Percentiles rank a stretch among this genome's conserved stretches.
These are phyloP conservation scores for Tuber magnatum DNA, from an alignment of 495 filamentous ascomycete genomes.

Conservation along the genomic window DNA sequence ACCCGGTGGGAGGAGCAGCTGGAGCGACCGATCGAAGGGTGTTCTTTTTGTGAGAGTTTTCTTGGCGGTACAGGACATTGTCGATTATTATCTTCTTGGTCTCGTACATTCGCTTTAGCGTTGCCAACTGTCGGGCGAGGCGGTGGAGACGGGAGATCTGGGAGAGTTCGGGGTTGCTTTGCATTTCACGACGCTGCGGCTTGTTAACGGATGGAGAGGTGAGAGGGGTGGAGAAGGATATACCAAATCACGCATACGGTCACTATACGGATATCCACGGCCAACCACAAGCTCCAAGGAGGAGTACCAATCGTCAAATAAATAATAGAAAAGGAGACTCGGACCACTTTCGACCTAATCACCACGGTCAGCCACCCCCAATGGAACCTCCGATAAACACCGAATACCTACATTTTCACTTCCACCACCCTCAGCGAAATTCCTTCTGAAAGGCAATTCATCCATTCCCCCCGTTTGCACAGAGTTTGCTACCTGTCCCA, in stretches of 20 bases:
- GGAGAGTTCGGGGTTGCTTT: conserved; percentile 52
- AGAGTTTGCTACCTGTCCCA: conserved; percentile 15
- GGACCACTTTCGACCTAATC: conserved; percentile 44
- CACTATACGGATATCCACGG: conserved; percentile 56
- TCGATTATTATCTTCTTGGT: conserved; percentile 72
- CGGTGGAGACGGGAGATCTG: conserved; percentile 67
- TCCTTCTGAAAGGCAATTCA: conserved; percentile 41
- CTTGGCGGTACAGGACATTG: conserved; percentile 54
- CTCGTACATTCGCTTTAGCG: conserved; percentile 67
- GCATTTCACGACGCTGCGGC: conserved; percentile 52
- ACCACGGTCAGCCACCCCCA: conserved; percentile 32
- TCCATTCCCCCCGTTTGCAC: conserved; percentile 27
- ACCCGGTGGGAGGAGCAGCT: not conserved
- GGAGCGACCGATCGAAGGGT: not conserved
- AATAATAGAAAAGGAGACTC: conserved; percentile 73
- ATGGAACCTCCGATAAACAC: conserved; percentile 36
- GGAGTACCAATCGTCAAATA: conserved; percentile 80
- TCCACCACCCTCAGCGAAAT: conserved; percentile 33
- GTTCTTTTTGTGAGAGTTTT: conserved; percentile 43
- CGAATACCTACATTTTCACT: conserved; percentile 23
- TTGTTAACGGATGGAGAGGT: conserved; percentile 11
- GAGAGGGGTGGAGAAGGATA: conserved; percentile 16
- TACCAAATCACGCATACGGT: conserved; percentile 54
- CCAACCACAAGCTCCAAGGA: conserved; percentile 58
- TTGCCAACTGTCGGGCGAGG: conserved; percentile 59